Evolutionary conservation across 164 flowering plant genomes (phyloP).

Genomic region (Macadamia tetraphylla): DNA sequence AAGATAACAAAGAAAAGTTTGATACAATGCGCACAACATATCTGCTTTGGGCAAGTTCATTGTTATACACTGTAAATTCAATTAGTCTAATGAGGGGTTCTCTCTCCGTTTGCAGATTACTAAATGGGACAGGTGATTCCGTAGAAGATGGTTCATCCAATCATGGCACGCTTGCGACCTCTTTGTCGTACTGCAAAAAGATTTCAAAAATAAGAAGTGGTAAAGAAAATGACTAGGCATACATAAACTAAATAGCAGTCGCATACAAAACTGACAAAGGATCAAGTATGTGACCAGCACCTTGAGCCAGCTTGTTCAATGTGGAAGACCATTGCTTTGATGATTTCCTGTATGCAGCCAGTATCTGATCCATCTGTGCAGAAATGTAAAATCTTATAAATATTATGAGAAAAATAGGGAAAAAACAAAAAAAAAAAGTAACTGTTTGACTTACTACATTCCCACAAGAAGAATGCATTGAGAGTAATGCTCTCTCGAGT

Average conservation of each 20-base stretch:
- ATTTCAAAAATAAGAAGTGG: background rate
- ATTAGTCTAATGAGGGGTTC: slow-evolving; percentile 4
- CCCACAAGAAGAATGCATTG: slow-evolving; percentile 98
- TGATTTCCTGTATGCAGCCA: slow-evolving; percentile 75
- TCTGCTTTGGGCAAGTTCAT: too few species aligned
- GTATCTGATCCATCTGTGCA: slow-evolving; percentile 76
- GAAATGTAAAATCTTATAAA: slow-evolving; percentile 1
- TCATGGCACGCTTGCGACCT: slow-evolving; percentile 87
- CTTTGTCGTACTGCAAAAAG: slow-evolving; percentile 59
- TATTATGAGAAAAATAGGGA: slow-evolving; percentile 1
- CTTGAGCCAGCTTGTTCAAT: slow-evolving; percentile 85
- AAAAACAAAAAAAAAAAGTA: background rate
- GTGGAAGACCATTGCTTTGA: slow-evolving; percentile 96
- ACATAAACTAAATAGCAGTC: background rate
- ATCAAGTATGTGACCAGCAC: slow-evolving; percentile 20
- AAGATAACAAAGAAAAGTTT: too few species aligned
- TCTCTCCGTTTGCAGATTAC: slow-evolving; percentile 5
- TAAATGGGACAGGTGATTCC: background rate
- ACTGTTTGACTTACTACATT: slow-evolving; percentile 61
- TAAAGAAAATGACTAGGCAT: background rate
- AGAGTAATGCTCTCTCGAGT: slow-evolving; percentile 86
- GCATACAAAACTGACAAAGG: background rate
- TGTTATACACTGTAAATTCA: too few species aligned
- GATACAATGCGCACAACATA: too few species aligned
- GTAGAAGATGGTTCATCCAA: slow-evolving; percentile 43